Evolutionary conservation across 306 rosid species (phyloP).

Genomic region (Vicia faba): DNA sequence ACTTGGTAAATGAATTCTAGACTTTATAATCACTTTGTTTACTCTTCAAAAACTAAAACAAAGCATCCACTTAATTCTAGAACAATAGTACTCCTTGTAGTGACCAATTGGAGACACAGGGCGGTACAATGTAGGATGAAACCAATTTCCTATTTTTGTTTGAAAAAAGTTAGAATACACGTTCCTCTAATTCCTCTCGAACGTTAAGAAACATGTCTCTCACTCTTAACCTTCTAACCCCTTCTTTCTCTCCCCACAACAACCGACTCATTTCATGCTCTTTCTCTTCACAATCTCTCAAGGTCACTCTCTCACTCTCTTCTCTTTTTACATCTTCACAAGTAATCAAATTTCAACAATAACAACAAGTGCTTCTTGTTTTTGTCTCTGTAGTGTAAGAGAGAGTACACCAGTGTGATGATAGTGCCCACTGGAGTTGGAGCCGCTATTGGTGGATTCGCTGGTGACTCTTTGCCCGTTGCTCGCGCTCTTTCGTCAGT

Average conservation of each 20-base stretch:
- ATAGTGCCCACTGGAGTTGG: slow-evolving; percentile 82
- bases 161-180: too few species aligned
- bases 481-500: slow-evolving; percentile 78
- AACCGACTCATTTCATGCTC: slow-evolving; percentile 46
- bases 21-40: too few species aligned
- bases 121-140: too few species aligned
- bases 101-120: too few species aligned
- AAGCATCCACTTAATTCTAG: too few species aligned
- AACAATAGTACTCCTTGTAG: too few species aligned
- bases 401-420: slow-evolving; percentile 84
- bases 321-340: background rate
- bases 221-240: slow-evolving; percentile 41
- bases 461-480: slow-evolving; percentile 86
- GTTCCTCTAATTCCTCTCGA: background rate
- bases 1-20: too few species aligned
- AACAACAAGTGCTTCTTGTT: background rate
- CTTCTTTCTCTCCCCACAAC: slow-evolving; percentile 19
- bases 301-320: slow-evolving; percentile 39
- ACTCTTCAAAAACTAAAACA: too few species aligned
- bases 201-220: slow-evolving; percentile 45
- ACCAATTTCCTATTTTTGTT: too few species aligned
- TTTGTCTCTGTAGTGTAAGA: slow-evolving; percentile 51
- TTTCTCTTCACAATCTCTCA: slow-evolving; percentile 34
- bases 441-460: slow-evolving; percentile 88
- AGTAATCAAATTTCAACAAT: background rate